Evolutionary conservation across 1,284 basidiomycete genomes (phyloP).

Genomic region (Cutaneotrichosporon sp.): DNA sequence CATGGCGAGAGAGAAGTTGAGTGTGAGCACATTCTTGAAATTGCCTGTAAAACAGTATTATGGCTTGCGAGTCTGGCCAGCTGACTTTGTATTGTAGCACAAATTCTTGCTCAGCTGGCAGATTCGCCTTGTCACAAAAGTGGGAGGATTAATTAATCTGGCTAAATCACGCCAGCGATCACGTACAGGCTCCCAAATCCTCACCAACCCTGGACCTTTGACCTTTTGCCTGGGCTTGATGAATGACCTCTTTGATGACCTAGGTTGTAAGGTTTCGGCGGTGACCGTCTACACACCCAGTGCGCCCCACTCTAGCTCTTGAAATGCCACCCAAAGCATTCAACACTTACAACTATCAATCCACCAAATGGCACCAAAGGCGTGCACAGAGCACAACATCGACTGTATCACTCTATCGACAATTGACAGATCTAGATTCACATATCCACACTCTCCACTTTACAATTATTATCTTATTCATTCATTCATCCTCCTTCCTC

Average conservation of each 20-base stretch:
- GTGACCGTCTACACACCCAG: neutral
- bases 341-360: neutral
- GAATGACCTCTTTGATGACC: too few species aligned
- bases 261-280: neutral
- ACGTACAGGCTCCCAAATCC: neutral
- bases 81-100: neutral
- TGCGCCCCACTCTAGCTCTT: too few species aligned
- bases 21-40: too few species aligned
- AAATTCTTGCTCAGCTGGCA: neutral
- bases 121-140: neutral
- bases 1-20: neutral
- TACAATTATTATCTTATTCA: too few species aligned
- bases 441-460: neutral
- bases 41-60: neutral
- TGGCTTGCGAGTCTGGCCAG: neutral
- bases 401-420: neutral
- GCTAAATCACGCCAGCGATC: conserved; percentile 9
- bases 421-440: too few species aligned
- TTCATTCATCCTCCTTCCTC: neutral
- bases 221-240: neutral
- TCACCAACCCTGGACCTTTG: neutral
- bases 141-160: neutral
- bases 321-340: too few species aligned
- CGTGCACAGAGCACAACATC: neutral
- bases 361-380: too few species aligned